Conservation (phyloP, 208 protist genomes). For the Wallacemonas sp. region DNA sequence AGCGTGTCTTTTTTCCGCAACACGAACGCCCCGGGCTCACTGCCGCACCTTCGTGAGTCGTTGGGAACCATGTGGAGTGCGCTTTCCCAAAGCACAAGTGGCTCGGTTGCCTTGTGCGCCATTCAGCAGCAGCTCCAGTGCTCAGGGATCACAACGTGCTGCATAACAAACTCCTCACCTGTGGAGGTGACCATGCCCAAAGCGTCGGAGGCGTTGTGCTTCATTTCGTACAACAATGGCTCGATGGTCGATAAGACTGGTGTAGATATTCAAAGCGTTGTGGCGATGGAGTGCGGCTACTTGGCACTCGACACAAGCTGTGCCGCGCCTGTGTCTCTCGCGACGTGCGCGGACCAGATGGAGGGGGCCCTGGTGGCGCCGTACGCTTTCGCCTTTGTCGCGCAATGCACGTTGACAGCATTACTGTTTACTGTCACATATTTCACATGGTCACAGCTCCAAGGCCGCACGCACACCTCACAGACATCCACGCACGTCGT, state of each 20-base stretch:
- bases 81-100: not conserved
- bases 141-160: slow-evolving; percentile 39
- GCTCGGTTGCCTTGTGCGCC: slow-evolving; percentile 8
- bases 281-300: slow-evolving; percentile 11
- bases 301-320: not conserved
- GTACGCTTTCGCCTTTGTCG: not conserved
- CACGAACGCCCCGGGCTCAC: not conserved
- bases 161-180: slow-evolving; percentile 35
- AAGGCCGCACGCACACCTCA: too few species aligned
- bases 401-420: slow-evolving; percentile 11
- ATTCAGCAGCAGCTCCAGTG: slow-evolving; percentile 31
- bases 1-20: not conserved
- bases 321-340: not conserved
- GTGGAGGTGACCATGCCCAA: not conserved
- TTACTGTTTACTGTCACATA: not conserved
- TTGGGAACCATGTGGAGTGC: not conserved
- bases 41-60: not conserved
- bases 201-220: slow-evolving; percentile 8
- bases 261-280: slow-evolving; percentile 2
- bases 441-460: too few species aligned
- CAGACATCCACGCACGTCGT: too few species aligned
- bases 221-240: slow-evolving; percentile 11
- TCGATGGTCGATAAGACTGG: not conserved
- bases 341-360: slow-evolving; percentile 1
- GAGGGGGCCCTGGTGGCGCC: slow-evolving; percentile 6